phyloP scores from a whole-genome alignment of 345 rosid genomes.

The Syzygium aqueum region DNA sequence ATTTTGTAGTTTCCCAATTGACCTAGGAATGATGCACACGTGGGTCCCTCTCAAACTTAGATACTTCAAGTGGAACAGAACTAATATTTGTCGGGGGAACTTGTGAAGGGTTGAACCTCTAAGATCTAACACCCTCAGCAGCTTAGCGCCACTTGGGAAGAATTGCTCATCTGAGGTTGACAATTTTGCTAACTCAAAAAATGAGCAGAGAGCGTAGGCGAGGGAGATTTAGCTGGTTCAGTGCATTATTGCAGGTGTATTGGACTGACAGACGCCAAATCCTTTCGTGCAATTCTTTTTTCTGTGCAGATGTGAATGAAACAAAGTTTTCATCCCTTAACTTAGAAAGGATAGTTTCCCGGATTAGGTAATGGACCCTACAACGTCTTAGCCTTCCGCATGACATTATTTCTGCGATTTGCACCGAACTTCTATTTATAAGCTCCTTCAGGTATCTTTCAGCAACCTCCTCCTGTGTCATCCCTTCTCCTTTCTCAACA shows the following conservation, averaged over 20 bases:
- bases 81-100: background rate
- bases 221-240: background rate
- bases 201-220: background rate
- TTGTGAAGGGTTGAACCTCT: background rate
- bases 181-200: background rate
- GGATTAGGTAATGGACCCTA: background rate
- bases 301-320: background rate
- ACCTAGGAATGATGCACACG: background rate
- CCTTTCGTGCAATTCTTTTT: background rate
- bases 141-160: background rate
- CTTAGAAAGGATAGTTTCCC: background rate
- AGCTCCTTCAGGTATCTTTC: background rate
- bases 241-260: background rate
- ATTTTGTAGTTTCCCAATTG: background rate
- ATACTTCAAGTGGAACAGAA: background rate
- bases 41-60: background rate
- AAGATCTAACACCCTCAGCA: background rate
- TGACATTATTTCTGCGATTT: background rate
- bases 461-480: background rate
- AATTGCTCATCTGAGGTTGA: background rate
- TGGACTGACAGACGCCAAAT: background rate
- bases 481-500: background rate
- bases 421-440: background rate
- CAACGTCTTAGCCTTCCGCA: background rate
- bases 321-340: background rate